Evolutionary conservation across 148 eudicot species (phyloP).

Genomic region (Rhododendron molle): DNA sequence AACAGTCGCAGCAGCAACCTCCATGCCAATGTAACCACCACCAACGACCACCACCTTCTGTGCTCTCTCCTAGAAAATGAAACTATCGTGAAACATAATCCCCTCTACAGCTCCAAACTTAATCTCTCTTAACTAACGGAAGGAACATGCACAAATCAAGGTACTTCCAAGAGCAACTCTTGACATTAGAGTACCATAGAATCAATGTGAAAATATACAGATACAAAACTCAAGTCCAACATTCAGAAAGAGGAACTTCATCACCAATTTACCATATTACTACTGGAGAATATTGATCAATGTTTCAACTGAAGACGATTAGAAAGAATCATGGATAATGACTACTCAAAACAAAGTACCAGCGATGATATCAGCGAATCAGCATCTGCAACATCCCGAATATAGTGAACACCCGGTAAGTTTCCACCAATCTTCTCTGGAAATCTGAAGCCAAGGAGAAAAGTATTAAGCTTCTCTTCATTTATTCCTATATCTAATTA

Average conservation of each 20-base stretch:
- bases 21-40: constrained; percentile 99
- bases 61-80: constrained; percentile 59
- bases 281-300: not conserved
- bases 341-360: constrained; percentile 37
- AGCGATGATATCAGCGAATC: constrained; percentile 75
- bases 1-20: constrained; percentile 94
- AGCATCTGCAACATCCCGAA: constrained; percentile 95
- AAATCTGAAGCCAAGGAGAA: constrained; percentile 46
- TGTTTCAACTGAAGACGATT: not conserved
- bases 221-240: not conserved
- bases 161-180: not conserved
- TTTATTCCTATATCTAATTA: not conserved
- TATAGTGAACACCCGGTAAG: constrained; percentile 90
- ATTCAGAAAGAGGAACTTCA: constrained; percentile 2
- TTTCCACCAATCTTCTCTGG: constrained; percentile 94
- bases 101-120: not conserved
- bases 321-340: too few species aligned
- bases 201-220: not conserved
- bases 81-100: not conserved
- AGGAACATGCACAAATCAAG: not conserved
- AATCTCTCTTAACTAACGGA: not conserved
- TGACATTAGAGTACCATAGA: not conserved
- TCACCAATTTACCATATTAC: not conserved
- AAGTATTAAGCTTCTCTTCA: not conserved
- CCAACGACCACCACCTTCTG: constrained; percentile 85